Conservation (phyloP, 768 basidiomycete genomes). For the Mycena vitilis region DNA sequence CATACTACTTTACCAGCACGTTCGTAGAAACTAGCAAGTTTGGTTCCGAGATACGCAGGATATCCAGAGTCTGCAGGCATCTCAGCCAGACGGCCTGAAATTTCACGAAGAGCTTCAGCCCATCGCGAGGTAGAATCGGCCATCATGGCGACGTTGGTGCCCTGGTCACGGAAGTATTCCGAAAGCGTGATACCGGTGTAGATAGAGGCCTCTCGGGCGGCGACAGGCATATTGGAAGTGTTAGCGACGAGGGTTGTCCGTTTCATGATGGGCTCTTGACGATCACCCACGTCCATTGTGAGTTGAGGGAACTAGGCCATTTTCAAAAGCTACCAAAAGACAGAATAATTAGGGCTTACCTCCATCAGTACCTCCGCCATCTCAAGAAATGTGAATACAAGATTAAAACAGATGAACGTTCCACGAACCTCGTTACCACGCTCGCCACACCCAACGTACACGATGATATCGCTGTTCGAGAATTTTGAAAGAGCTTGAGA, state of each 20-base stretch:
- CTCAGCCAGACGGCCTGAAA: constrained; percentile 98
- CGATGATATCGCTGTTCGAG: constrained; percentile 99
- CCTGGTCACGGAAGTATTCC: constrained; percentile 99
- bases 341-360: constrained; percentile 51
- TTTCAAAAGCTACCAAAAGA: constrained; percentile 13
- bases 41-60: constrained; percentile 95
- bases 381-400: constrained; percentile 48
- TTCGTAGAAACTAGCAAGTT: constrained; percentile 98
- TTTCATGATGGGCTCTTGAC: constrained; percentile 99
- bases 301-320: constrained; percentile 81
- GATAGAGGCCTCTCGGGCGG: constrained; percentile 98
- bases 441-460: constrained; percentile 99
- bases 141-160: constrained; percentile 98
- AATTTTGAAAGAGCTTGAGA: constrained; percentile 98
- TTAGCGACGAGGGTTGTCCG: constrained; percentile 98
- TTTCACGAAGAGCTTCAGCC: constrained; percentile 99
- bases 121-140: constrained; percentile 98
- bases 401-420: background rate
- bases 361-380: constrained; percentile 99
- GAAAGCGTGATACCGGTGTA: constrained; percentile 99
- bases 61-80: constrained; percentile 99
- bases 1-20: constrained; percentile 96
- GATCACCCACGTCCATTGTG: constrained; percentile 90
- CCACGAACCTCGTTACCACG: constrained; percentile 90
- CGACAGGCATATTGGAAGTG: constrained; percentile 99